Conservation (phyloP, 345 rosid species). For the Populus ilicifolia region DNA sequence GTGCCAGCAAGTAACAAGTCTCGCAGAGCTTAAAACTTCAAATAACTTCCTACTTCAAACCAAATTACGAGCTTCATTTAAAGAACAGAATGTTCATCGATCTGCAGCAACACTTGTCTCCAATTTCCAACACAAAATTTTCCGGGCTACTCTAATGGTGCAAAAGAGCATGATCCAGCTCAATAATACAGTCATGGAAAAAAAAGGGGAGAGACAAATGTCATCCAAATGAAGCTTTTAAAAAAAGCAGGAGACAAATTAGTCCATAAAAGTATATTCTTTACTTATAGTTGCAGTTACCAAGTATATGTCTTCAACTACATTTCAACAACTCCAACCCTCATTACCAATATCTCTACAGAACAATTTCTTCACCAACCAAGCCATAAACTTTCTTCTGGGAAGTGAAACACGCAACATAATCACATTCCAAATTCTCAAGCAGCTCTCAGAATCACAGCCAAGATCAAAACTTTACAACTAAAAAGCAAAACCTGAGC, state of each 20-base stretch:
- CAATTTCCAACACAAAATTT: background rate
- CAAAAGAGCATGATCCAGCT: background rate
- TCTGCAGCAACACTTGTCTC: background rate
- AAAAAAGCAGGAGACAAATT: background rate
- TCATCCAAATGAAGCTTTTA: background rate
- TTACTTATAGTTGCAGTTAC: background rate
- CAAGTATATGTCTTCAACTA: background rate
- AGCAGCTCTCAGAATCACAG: background rate
- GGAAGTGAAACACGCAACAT: background rate
- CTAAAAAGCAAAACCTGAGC: background rate
- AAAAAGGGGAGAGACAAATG: background rate
- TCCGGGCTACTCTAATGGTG: background rate
- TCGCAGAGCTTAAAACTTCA: background rate
- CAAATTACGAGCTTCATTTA: background rate
- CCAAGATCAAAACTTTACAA: background rate
- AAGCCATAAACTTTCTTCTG: background rate
- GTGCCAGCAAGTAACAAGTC: background rate
- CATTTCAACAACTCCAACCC: background rate
- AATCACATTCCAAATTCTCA: background rate
- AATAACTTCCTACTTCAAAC: background rate
- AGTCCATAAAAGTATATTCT: background rate
- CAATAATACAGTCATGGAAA: background rate
- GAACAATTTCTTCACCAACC: background rate
- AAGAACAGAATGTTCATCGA: background rate
- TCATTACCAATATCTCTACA: slow-evolving; percentile 1